Base-by-base conservation (phyloP, 257 asterid genomes). In the Solanum pennellii region DNA sequence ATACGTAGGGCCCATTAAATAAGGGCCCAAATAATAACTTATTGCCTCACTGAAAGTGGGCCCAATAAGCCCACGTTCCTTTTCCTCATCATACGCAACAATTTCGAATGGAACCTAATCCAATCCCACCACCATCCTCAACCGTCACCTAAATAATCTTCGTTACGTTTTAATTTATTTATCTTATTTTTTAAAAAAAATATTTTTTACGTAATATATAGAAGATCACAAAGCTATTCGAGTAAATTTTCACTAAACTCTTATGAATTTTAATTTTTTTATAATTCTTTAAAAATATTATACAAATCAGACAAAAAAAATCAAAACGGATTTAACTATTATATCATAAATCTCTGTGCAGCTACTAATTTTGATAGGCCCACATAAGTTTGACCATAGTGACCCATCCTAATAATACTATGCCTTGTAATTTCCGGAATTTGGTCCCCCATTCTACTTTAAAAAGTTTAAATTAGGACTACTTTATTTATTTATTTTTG, bases 81-180 rank as follows among this genome's bases (percentile, higher is more conserved):
- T 88, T 86, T 77, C 88, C 88, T 71, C 83, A 69, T 86, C 83
- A 80, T 45, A 86, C 90, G 90, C 88, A 84, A 87, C 86, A 21
- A 23, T 25, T 85, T 85, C 35, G 79, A 75, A 42, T 6, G 33
- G 65, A 45, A 76, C 88, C 77, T 60, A 71, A 86, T 72, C 60
- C 86, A 86, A 56, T 87, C 83, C 77, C 71, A 85, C 83, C 41
- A 71, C 89, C 80, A 84, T 42, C 88, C 76, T 88, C 88, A 65
- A 86, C 75, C 37, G 12, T 76, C 82, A 83, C 84, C 87, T 60
- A 59, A 62, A 60, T 35, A 82, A 41, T 41, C 12, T 2, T 7
- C 2, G 2, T 3, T 69, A 1, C 23, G 23, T 29, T 69, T 69
- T 0, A 69, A 65, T 65, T 25, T 25, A n/a, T 65, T 65, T 65